phyloP scores from a whole-genome alignment of 352 stramenopile species.

The Achlya hypogyna region DNA sequence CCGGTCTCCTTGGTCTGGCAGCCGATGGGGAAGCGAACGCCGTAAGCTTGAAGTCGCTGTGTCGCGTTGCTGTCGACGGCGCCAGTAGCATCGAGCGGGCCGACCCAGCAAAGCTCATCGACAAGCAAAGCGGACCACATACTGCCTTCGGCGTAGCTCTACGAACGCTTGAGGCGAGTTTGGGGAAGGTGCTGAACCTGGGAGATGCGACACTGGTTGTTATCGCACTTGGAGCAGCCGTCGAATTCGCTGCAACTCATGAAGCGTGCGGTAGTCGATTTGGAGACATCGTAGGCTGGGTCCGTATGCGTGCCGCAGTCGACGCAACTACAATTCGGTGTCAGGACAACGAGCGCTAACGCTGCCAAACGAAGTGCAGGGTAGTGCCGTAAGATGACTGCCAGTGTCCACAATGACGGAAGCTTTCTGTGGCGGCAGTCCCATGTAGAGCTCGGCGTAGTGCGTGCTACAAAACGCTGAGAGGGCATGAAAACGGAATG shows the following conservation, averaged over 20 bases:
- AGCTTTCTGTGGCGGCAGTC: conserved; percentile 64
- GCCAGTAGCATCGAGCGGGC: conserved; percentile 34
- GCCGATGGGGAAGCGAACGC: conserved; percentile 63
- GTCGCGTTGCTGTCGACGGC: conserved; percentile 35
- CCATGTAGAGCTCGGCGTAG: conserved; percentile 75
- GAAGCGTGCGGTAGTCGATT: conserved; percentile 69
- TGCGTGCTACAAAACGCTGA: conserved; percentile 41
- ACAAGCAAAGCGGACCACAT: conserved; percentile 78
- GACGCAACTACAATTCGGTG: conserved; percentile 29
- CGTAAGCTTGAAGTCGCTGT: conserved; percentile 44
- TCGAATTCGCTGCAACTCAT: conserved; percentile 45
- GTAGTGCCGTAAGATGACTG: conserved; percentile 69
- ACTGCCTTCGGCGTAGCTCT: conserved; percentile 84
- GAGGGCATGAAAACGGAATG: neutral
- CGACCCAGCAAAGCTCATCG: conserved; percentile 72
- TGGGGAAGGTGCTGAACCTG: conserved; percentile 31
- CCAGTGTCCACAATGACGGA: conserved; percentile 81
- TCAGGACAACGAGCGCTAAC: neutral
- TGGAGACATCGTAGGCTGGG: conserved; percentile 54
- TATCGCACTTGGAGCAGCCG: conserved; percentile 40
- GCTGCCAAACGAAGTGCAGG: conserved; percentile 39
- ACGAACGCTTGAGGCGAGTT: neutral
- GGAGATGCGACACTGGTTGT: conserved; percentile 61
- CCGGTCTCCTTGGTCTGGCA: conserved; percentile 77
- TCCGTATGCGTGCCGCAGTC: conserved; percentile 70